These are phyloP conservation scores for Lachnellula subtilissima DNA, from an alignment of 2,329 filamentous ascomycete genomes.

Conservation along the genomic window DNA sequence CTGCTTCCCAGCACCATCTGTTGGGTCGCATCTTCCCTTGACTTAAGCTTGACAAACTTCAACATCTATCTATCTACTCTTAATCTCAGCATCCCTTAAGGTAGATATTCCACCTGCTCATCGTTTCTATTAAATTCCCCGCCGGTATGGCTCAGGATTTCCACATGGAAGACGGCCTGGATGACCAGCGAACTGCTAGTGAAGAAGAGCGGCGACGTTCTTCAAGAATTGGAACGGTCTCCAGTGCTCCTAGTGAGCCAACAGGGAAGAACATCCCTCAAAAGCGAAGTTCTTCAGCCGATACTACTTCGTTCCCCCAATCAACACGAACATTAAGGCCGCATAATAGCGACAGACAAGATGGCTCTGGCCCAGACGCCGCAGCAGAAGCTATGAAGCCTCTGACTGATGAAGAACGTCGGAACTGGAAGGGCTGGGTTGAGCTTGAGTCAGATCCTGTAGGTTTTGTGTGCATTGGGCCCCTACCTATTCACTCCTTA, in stretches of 20 bases:
- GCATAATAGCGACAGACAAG: not conserved
- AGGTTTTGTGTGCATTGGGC: conserved; percentile 28
- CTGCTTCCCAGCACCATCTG: not conserved
- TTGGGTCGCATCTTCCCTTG: not conserved
- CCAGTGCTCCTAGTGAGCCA: conserved; percentile 5
- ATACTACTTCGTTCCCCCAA: not conserved
- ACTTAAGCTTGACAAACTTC: not conserved
- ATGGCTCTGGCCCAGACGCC: conserved; percentile 3
- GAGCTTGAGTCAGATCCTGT: conserved; percentile 90
- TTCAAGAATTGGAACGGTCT: not conserved
- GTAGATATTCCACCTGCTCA: not conserved
- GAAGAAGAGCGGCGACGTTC: not conserved
- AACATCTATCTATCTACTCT: no score
- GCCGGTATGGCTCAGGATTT: not conserved
- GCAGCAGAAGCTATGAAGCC: conserved; percentile 36
- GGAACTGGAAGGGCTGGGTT: conserved; percentile 67
- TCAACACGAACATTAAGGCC: not conserved
- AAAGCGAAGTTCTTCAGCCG: not conserved
- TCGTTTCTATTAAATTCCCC: not conserved
- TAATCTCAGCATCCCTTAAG: not conserved
- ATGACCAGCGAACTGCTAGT: not conserved
- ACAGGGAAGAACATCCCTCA: not conserved
- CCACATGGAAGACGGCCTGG: not conserved
- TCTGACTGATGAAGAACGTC: conserved; percentile 47
- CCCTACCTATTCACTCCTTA: not conserved